Evolutionary conservation across 257 asterid species (phyloP).

Genomic region (Jasminum sambac): DNA sequence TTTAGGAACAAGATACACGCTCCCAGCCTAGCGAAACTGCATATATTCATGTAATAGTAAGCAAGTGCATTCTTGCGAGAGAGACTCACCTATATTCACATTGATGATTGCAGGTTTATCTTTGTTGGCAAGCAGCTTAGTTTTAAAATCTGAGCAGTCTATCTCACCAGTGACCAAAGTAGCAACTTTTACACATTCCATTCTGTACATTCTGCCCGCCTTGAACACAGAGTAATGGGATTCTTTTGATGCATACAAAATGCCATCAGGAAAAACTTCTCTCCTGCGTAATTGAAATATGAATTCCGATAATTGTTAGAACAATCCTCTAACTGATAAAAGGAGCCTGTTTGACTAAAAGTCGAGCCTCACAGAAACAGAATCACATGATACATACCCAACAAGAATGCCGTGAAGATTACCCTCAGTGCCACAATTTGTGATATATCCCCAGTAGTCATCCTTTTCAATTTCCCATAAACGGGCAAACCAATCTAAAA

Average conservation of each 20-base stretch:
- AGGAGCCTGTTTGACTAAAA: slow-evolving; percentile 8
- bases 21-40: slow-evolving; percentile 7
- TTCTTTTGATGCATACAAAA: slow-evolving; percentile 86
- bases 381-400: slow-evolving; percentile 51
- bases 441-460: slow-evolving; percentile 95
- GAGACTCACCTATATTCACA: slow-evolving; percentile 75
- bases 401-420: slow-evolving; percentile 94
- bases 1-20: slow-evolving; percentile 18
- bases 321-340: slow-evolving; percentile 5
- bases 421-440: slow-evolving; percentile 98
- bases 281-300: slow-evolving; percentile 55
- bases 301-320: slow-evolving; percentile 24
- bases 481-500: slow-evolving; percentile 92
- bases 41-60: not conserved
- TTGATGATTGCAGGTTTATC: slow-evolving; percentile 91
- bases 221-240: slow-evolving; percentile 95
- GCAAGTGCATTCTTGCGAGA: slow-evolving; percentile 11
- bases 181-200: slow-evolving; percentile 81
- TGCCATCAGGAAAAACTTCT: slow-evolving; percentile 94
- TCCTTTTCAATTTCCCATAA: slow-evolving; percentile 85
- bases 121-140: slow-evolving; percentile 61
- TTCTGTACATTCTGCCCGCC: slow-evolving; percentile 98
- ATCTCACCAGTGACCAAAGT: slow-evolving; percentile 89
- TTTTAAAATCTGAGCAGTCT: slow-evolving; percentile 76
- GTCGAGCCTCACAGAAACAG: slow-evolving; percentile 14